Evolutionary conservation across 2,329 filamentous ascomycete species (phyloP), one percentile per base, ranked within the genome.

Genomic region (Clarireedia hainanense): DNA sequence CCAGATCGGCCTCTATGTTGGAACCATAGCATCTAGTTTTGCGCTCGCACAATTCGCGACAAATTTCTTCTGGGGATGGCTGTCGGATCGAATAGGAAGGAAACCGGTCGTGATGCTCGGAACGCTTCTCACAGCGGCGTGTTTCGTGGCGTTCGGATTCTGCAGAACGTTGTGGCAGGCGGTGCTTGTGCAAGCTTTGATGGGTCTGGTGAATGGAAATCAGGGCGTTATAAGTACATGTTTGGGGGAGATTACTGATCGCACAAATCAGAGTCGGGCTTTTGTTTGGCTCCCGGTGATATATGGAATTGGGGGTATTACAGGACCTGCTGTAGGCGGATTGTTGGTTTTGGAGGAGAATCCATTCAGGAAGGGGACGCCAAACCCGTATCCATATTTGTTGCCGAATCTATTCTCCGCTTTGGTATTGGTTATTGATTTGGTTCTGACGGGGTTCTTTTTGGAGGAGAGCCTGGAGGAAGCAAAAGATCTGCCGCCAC

Each of bases 261-360:
- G 90, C 54, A 94, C 87, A 61, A 99, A 99, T 70, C 94, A 99
- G 76, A 94, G 89, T 67, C 81, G 81, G 52, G 94, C 91, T 0
- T 99, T 99, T 66, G 94, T 89, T 1, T 99, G 96, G 74, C 76
- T 99, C 43, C 94, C 94, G 0, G 87, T 97, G 40, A 86, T 97
- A n/a, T 99, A 99, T 71, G 92, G 92, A 4, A 76, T 99, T 36
- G 94, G 94, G 17, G 89, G 89, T 45, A 96, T 99, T 59, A 94
- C 91, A 0, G 94, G 94, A 0, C 94, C 94, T 0, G 84, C 95
- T 1, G 73, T 97, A n/a, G 94, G 94, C 14, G 94, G 94, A 0
- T 70, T 96, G 42, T 73, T 97, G 54, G 88, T 95, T 47, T 68
- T 81, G 27, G 79, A 80, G 5, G 69, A 71, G 2, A 60, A 61